Evolutionary conservation across 352 stramenopile species (phyloP).

Genomic region (Aphanomyces invadans): DNA sequence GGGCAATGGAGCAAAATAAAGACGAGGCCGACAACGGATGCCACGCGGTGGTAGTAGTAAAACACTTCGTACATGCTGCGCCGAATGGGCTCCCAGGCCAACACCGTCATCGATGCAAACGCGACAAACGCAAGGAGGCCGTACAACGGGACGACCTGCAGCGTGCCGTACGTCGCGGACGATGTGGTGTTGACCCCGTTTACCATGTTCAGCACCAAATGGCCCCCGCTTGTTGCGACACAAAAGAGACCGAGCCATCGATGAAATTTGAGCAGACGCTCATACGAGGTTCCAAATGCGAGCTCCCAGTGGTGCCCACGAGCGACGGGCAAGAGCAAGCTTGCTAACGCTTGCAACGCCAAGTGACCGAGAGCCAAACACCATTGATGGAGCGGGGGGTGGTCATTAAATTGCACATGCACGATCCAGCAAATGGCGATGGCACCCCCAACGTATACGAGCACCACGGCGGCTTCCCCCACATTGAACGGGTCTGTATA

Average conservation of each 20-base stretch:
- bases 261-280: constrained; percentile 79
- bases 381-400: background rate
- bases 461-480: constrained; percentile 1
- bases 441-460: background rate
- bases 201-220: constrained; percentile 42
- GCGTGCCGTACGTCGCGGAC: constrained; percentile 34
- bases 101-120: constrained; percentile 46
- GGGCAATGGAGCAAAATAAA: constrained; percentile 60
- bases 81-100: constrained; percentile 54
- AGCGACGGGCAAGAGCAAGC: constrained; percentile 57
- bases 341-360: constrained; percentile 26
- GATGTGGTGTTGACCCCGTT: constrained; percentile 27
- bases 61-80: constrained; percentile 69
- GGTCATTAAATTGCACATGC: background rate
- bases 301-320: constrained; percentile 49
- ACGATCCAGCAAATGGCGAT: background rate
- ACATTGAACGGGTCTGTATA: background rate
- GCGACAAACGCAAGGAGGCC: constrained; percentile 53
- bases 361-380: constrained; percentile 42
- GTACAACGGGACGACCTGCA: constrained; percentile 41
- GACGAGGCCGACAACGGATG: constrained; percentile 63
- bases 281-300: constrained; percentile 64
- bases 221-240: constrained; percentile 44
- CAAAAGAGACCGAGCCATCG: constrained; percentile 61
- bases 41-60: constrained; percentile 63